Evolutionary conservation across 805 yeast genomes (phyloP), one percentile per base, ranked within the genome.

Genomic region (Pichia manshurica): DNA sequence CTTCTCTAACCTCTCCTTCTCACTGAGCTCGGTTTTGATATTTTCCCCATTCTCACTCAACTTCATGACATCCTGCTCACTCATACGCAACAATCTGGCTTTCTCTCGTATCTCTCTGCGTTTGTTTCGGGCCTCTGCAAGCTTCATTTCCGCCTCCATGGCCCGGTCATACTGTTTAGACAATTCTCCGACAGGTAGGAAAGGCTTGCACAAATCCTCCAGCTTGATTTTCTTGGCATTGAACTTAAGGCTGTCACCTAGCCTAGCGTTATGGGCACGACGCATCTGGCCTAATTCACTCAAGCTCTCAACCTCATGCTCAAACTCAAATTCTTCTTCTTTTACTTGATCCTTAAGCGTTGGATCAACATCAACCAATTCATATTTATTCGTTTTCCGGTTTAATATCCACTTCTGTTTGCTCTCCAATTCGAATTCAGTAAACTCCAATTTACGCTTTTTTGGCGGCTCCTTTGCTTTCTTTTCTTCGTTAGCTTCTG

Each of bases 201-300:
- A 60, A 3, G 84, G 87, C 55, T 75, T 81, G 65, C 93, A 85
- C 44, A 86, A 65, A 48, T 85, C 91, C 2, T 75, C 79, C 78
- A 86, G 74, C 0, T 79, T 80, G 60, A 85, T 77, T 22, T 61
- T 62, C 1, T 74, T 72, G 38, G 77, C 76, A 56, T 81, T 79
- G 33, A 85, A 67, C 7, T 65, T 54, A 39, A 65, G 71, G 15
- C 70, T 62, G 16, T 72, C 65, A 17, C 70, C 69, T 28, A 73
- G 61, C 7, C 71, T 64, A n/a, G 70, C 68, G 22, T 63, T 66
- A 21, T 69, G 73, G 72, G 53, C 56, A 64, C 56, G 35, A 72
- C 62, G 53, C 73, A 56, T 2, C 46, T 42, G 39, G 9, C 51
- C 34, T 51, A 59, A 23, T 47, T 71, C 66, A 51, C 64, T 53